phyloP scores from a whole-genome alignment of 192 early-diverging fungal species.

The Coemansia interrupta region DNA sequence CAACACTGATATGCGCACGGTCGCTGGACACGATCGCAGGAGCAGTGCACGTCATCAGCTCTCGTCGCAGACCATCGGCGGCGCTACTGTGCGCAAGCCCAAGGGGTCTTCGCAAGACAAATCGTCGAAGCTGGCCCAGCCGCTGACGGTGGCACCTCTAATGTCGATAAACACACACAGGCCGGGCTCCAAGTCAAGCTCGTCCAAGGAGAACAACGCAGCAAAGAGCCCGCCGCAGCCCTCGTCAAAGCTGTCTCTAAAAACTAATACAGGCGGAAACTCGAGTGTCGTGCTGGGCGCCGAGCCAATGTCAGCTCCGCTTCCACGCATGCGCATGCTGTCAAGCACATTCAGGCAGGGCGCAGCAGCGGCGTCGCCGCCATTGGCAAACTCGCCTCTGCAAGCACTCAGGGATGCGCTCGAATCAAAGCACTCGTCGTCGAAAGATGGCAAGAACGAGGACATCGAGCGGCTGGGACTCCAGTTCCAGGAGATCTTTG shows the following conservation, averaged over 20 bases:
- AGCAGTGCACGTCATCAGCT: conserved; percentile 10
- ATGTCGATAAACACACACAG: conserved; percentile 5
- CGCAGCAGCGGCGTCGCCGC: conserved; percentile 14
- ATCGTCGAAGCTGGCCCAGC: conserved; percentile 1
- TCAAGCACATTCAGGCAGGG: conserved; percentile 17
- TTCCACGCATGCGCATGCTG: conserved; percentile 35
- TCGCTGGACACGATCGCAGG: conserved; percentile 12
- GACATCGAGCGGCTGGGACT: conserved; percentile 44
- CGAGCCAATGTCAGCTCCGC: conserved; percentile 39
- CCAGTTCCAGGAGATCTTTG: conserved; percentile 54
- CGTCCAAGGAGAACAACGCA: neutral
- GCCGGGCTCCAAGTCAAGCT: neutral
- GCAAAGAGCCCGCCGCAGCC: conserved; percentile 5
- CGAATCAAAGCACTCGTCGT: conserved; percentile 9
- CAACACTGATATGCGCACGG: conserved; percentile 37
- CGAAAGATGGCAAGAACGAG: conserved; percentile 13
- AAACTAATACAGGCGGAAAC: conserved; percentile 4
- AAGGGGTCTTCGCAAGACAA: conserved; percentile 10
- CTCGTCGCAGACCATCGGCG: conserved; percentile 1
- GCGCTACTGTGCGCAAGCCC: conserved; percentile 25
- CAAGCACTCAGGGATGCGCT: conserved; percentile 22
- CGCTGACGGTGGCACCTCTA: conserved; percentile 2
- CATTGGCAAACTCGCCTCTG: conserved; percentile 12
- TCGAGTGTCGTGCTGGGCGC: conserved; percentile 3
- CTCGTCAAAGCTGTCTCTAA: conserved; percentile 25